Evolutionary conservation across 768 basidiomycete genomes (phyloP).

Genomic region (Exsudoporus frostii): DNA sequence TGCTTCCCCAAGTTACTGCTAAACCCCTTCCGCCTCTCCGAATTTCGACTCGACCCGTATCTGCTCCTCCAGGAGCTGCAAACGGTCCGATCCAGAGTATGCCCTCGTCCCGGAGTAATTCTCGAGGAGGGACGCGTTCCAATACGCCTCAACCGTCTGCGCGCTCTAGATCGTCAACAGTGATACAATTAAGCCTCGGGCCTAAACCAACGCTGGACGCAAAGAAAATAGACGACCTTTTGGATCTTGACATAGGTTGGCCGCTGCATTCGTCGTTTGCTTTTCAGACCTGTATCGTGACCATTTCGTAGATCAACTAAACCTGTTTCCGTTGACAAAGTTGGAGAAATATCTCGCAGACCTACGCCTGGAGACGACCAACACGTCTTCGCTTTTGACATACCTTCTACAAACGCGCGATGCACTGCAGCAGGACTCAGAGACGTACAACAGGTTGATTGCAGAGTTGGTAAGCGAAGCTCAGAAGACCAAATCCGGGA

Average conservation of each 20-base stretch:
- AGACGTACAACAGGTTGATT: conserved; percentile 88
- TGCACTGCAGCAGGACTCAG: conserved; percentile 79
- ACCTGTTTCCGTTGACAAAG: conserved; percentile 63
- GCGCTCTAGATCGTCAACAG: conserved; percentile 28
- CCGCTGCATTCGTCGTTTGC: background rate
- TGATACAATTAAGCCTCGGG: conserved; percentile 56
- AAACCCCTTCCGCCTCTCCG: conserved; percentile 76
- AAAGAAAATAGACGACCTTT: conserved; percentile 58
- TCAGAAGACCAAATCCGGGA: conserved; percentile 74
- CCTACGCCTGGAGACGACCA: conserved; percentile 67
- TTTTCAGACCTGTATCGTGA: conserved; percentile 3
- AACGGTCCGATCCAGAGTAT: conserved; percentile 33
- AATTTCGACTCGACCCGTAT: conserved; percentile 78
- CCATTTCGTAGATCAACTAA: conserved; percentile 55
- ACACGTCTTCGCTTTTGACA: conserved; percentile 72
- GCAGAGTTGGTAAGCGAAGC: conserved; percentile 92
- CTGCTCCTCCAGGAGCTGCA: conserved; percentile 68
- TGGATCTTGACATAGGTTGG: conserved; percentile 68
- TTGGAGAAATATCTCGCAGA: conserved; percentile 68
- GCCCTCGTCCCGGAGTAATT: conserved; percentile 38
- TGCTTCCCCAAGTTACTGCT: conserved; percentile 63
- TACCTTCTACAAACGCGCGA: conserved; percentile 80
- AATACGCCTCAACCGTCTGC: conserved; percentile 44
- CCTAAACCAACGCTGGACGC: conserved; percentile 73
- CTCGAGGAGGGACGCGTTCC: conserved; percentile 50